Conservation (phyloP, 306 rosid species). For the Biancaea sappan region DNA sequence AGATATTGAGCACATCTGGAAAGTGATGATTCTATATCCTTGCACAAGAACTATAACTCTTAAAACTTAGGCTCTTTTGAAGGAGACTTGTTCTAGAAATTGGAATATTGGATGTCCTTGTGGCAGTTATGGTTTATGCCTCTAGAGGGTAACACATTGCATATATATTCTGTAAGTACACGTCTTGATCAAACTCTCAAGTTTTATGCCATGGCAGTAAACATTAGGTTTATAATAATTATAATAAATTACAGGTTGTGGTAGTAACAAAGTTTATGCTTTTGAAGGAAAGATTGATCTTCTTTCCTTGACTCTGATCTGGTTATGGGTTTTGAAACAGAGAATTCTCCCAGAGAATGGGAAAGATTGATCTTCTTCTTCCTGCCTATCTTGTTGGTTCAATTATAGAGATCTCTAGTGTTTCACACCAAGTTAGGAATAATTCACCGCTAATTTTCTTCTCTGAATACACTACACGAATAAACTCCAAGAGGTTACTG, state of each 20-base stretch:
- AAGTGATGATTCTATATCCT: not conserved
- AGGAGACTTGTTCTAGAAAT: not conserved
- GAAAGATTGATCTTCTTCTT: no score
- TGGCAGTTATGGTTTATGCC: not conserved
- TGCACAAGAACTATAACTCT: not conserved
- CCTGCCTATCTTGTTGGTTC: no score
- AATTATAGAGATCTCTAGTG: no score
- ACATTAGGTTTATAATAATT: constrained; percentile 3
- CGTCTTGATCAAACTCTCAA: not conserved
- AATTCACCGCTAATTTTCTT: no score
- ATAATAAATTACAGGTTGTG: constrained; percentile 9
- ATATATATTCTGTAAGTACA: not conserved
- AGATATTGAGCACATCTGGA: not conserved
- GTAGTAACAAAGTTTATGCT: not conserved
- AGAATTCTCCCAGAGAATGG: no score
- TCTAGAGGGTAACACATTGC: constrained; percentile 19
- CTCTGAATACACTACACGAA: no score
- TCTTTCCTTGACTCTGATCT: no score
- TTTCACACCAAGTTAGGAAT: no score
- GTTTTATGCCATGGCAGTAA: not conserved
- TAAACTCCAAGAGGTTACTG: no score
- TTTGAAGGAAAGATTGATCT: no score
- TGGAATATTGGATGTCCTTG: not conserved
- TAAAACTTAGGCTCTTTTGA: not conserved
- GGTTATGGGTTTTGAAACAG: no score